These are phyloP conservation scores for Tetragonia tetragonoides DNA, from an alignment of 148 eudicot genomes.

Conservation along the genomic window DNA sequence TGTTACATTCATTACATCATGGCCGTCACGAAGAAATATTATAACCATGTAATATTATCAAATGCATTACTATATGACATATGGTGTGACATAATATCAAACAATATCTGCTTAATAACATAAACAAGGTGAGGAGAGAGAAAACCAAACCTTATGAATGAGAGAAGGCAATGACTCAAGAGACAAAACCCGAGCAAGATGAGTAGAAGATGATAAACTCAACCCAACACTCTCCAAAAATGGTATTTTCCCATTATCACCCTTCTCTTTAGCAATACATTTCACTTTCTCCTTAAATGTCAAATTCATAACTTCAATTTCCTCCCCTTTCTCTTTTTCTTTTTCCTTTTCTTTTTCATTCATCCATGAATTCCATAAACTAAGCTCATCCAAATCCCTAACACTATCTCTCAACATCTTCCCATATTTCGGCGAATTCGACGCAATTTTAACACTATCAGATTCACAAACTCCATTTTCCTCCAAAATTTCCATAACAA, in stretches of 20 bases:
- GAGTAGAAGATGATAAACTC: constrained; percentile 53
- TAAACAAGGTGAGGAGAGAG: background rate
- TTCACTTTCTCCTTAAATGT: constrained; percentile 54
- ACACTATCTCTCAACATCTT: constrained; percentile 61
- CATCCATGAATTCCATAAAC: constrained; percentile 44
- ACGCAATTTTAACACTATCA: constrained; percentile 39
- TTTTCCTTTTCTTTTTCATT: constrained; percentile 12
- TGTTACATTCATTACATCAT: too few species aligned
- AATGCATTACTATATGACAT: too few species aligned
- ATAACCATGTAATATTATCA: too few species aligned
- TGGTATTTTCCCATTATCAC: constrained; percentile 68
- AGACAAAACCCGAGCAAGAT: constrained; percentile 58
- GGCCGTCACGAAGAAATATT: too few species aligned
- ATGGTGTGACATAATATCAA: too few species aligned
- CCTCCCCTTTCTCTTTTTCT: background rate
- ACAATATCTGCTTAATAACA: too few species aligned
- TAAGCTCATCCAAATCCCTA: constrained; percentile 53
- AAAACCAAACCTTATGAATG: constrained; percentile 45
- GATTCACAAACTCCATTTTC: constrained; percentile 41
- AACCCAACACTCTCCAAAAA: constrained; percentile 81
- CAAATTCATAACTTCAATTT: background rate
- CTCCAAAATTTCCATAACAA: constrained; percentile 37
- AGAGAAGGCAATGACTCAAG: constrained; percentile 48
- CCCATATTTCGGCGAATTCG: constrained; percentile 46
- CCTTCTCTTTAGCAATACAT: constrained; percentile 54